Evolutionary conservation across 768 basidiomycete genomes (phyloP), one percentile per base, ranked within the genome.

Genomic region (Tephrocybe sp.): DNA sequence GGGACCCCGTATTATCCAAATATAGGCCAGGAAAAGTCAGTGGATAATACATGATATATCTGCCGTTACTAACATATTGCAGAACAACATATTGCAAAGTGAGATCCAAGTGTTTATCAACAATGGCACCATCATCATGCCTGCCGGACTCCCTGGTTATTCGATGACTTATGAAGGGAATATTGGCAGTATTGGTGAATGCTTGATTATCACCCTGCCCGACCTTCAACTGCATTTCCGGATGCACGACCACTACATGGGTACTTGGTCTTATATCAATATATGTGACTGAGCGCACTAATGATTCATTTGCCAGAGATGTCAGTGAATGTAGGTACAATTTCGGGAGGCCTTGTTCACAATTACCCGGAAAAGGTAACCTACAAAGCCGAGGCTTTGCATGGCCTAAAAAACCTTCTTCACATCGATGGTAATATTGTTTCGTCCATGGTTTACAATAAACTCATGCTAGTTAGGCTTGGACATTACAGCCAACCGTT

Each of bases 161-260:
- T 80, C 85, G 54, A 61, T 55, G 11, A 54, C 58, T 20, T 56
- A 49, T 36, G 58, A 63, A 34, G 56, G 46, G 11, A 47, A 65
- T 14, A 71, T 74, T 34, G 58, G 60, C 20, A 72, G 74, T 36
- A 67, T 83, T 11, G 86, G 85, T 7, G 66, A 79, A 4, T 81
- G 78, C 46, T 55, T 91, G 24, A 63, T 81, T 3, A 61, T 93
- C 18, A 67, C 68, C 0, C 62, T 87, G 4, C 87, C 93, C 0
- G 79, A 86, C 50, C 62, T 95, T 10, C 88, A 91, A 55, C 65
- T 95, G 18, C 79, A 88, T 49, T 73, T 98, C 14, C 78, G 92
- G 48, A 72, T 89, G 50, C 88, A 94, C 55, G 93, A 95, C 61
- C 86, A 84, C 63, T 92, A 83, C 61, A 92, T 97, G 91, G 93